phyloP scores from a whole-genome alignment of 2,329 filamentous ascomycete genomes.

The Exophiala phaeomuriformis region DNA sequence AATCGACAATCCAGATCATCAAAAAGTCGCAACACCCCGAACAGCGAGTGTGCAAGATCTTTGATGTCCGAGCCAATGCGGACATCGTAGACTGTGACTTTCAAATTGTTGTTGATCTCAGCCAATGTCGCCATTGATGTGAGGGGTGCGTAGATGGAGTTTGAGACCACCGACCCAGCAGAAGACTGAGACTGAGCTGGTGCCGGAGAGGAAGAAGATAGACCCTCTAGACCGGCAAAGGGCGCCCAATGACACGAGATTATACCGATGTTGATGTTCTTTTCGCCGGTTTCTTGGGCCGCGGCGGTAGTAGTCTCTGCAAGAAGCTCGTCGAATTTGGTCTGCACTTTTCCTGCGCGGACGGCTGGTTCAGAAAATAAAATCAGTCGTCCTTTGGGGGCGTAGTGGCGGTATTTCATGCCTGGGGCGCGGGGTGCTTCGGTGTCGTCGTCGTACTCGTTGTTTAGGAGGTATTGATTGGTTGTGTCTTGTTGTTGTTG shows the following conservation, averaged over 20 bases:
- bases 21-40: conserved; percentile 76
- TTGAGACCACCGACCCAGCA: not conserved
- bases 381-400: conserved; percentile 76
- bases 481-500: not conserved
- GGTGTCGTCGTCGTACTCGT: conserved; percentile 13
- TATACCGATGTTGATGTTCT: conserved; percentile 30
- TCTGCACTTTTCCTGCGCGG: conserved; percentile 4
- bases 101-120: conserved; percentile 31
- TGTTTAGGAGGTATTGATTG: conserved; percentile 2
- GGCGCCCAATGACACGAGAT: conserved; percentile 29
- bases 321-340: conserved; percentile 15
- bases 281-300: conserved; percentile 23
- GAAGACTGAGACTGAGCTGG: not conserved
- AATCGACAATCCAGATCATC: conserved; percentile 71
- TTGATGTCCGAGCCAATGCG: conserved; percentile 62
- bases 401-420: conserved; percentile 99
- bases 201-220: not conserved
- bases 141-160: conserved; percentile 4
- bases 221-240: conserved; percentile 16
- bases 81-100: conserved; percentile 55
- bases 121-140: conserved; percentile 12
- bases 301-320: conserved; percentile 26
- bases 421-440: conserved; percentile 72
- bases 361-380: conserved; percentile 51
- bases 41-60: conserved; percentile 76